Conservation (phyloP, 176 grass and related monocot species). For the Elymus sibiricus region DNA sequence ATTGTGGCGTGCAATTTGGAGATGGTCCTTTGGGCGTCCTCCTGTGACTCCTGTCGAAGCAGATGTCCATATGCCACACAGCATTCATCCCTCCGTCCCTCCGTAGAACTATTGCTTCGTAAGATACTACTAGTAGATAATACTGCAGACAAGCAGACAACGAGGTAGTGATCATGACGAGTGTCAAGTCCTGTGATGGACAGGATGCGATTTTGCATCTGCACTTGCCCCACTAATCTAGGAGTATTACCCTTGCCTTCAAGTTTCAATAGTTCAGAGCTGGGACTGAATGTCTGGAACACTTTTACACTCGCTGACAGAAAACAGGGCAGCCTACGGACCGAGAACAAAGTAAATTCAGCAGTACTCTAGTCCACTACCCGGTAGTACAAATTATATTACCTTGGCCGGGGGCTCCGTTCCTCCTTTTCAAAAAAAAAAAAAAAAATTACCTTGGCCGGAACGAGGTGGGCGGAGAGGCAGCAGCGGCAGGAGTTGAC, state of each 20-base stretch:
- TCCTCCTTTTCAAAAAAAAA: no score
- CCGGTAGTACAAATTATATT: neutral
- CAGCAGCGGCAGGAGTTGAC: constrained; percentile 50
- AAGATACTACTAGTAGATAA: neutral
- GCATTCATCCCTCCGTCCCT: neutral
- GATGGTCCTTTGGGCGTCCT: constrained; percentile 17
- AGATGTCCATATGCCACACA: neutral
- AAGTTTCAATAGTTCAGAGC: neutral
- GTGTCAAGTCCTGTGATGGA: neutral
- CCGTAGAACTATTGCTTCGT: neutral
- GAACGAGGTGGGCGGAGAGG: constrained; percentile 50
- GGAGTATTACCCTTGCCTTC: no score
- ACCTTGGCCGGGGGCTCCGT: constrained; percentile 72
- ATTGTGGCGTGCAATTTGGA: neutral
- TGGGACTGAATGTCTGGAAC: neutral
- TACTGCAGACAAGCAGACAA: neutral
- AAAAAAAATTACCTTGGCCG: constrained; percentile 61
- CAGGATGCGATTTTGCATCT: neutral
- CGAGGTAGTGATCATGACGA: neutral
- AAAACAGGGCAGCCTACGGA: neutral
- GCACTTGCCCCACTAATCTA: neutral
- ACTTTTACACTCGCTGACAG: neutral
- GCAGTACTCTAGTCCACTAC: no score
- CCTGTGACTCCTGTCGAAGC: neutral
- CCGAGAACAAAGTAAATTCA: neutral